phyloP scores from a whole-genome alignment of 2,329 filamentous ascomycete species.

The Fusarium buxicola region DNA sequence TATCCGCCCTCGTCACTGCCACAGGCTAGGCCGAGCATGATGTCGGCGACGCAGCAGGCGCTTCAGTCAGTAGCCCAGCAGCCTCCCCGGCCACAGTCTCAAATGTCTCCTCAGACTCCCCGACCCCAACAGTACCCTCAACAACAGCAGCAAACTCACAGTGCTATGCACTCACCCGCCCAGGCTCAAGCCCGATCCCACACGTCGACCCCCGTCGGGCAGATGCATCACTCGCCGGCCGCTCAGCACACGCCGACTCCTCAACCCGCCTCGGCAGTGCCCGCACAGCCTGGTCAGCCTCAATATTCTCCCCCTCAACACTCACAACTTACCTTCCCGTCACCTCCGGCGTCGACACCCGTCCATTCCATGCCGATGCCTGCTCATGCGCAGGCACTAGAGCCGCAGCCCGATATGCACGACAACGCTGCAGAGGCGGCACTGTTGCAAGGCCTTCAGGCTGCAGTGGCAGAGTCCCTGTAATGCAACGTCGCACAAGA shows the following conservation, averaged over 20 bases:
- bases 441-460: constrained; percentile 51
- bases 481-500: constrained; percentile 19
- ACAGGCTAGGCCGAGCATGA: constrained; percentile 43
- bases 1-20: constrained; percentile 45
- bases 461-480: constrained; percentile 48
- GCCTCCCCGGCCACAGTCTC: constrained; percentile 43
- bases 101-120: constrained; percentile 47
- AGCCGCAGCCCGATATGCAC: constrained; percentile 42
- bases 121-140: constrained; percentile 40
- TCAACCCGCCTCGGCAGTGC: constrained; percentile 27
- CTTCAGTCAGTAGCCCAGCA: constrained; percentile 46
- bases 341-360: constrained; percentile 29
- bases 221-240: constrained; percentile 41
- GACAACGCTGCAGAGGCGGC: constrained; percentile 52
- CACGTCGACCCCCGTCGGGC: constrained; percentile 44
- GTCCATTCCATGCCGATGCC: constrained; percentile 41
- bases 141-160: constrained; percentile 33
- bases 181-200: constrained; percentile 42
- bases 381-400: constrained; percentile 34
- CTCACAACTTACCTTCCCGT: constrained; percentile 37
- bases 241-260: constrained; percentile 42
- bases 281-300: constrained; percentile 26
- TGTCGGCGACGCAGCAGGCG: constrained; percentile 48
- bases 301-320: constrained; percentile 31
- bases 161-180: constrained; percentile 39